Conservation (phyloP, 441 rosid species). For the Metrosideros polymorpha region DNA sequence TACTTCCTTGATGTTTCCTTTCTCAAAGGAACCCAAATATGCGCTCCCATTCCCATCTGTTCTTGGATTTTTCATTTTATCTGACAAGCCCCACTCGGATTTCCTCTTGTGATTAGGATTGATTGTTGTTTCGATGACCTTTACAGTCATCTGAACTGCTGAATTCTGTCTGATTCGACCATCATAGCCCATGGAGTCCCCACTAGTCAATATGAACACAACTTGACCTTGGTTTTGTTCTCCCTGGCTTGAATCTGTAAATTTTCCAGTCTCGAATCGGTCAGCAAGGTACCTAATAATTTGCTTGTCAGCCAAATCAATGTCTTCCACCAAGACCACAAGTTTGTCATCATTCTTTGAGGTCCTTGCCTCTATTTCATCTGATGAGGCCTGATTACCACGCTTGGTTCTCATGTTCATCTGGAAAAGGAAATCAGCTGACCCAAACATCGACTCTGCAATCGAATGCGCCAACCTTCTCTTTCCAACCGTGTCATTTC, state of each 20-base stretch:
- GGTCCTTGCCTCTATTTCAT: slow-evolving; percentile 21
- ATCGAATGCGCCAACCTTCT: slow-evolving; percentile 68
- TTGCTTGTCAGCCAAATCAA: slow-evolving; percentile 45
- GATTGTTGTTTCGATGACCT: slow-evolving; percentile 19
- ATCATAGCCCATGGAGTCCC: slow-evolving; percentile 16
- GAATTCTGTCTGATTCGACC: slow-evolving; percentile 10
- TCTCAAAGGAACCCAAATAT: not conserved
- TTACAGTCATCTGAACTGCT: slow-evolving; percentile 49
- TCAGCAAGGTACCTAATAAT: slow-evolving; percentile 48
- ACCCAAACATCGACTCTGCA: slow-evolving; percentile 47
- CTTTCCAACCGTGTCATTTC: slow-evolving; percentile 61
- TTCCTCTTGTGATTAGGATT: slow-evolving; percentile 36
- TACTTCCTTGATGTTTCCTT: slow-evolving; percentile 20
- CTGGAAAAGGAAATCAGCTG: slow-evolving; percentile 33
- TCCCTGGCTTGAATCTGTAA: slow-evolving; percentile 17
- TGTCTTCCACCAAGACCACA: slow-evolving; percentile 54
- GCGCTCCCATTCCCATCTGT: not conserved
- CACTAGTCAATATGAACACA: slow-evolving; percentile 45
- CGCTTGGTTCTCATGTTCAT: slow-evolving; percentile 32
- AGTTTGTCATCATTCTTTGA: slow-evolving; percentile 19
- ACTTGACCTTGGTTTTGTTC: slow-evolving; percentile 18
- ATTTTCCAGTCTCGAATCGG: slow-evolving; percentile 26
- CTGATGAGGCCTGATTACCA: slow-evolving; percentile 7
- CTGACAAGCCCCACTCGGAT: not conserved
- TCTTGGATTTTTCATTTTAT: not conserved